Percentiles rank a stretch among this genome's conserved stretches.
Conservation (phyloP, 2,329 filamentous ascomycete genomes). For the Monilinia aucupariae region DNA sequence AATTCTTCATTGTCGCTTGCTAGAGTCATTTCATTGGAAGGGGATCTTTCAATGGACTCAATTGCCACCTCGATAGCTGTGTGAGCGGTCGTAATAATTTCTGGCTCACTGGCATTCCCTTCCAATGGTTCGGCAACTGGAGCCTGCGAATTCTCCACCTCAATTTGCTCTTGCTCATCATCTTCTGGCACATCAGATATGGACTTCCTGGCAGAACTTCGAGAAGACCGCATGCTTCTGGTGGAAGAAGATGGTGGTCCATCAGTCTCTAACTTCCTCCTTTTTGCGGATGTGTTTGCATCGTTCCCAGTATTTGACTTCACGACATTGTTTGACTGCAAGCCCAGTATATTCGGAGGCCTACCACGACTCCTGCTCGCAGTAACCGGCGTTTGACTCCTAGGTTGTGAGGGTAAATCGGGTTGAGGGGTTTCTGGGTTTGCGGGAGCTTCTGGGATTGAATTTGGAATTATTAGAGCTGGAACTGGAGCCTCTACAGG, state of each 20-base stretch:
- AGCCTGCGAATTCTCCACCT: background rate
- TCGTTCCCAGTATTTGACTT: constrained; percentile 25
- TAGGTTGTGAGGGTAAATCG: constrained; percentile 21
- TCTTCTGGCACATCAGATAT: constrained; percentile 26
- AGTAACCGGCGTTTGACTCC: constrained; percentile 23
- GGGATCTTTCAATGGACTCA: constrained; percentile 4
- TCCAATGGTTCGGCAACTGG: background rate
- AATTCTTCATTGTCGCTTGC: background rate
- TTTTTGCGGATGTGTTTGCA: constrained; percentile 36
- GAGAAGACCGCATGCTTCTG: constrained; percentile 29
- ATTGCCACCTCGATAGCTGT: background rate
- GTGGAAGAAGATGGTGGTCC: constrained; percentile 23
- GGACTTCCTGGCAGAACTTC: constrained; percentile 24
- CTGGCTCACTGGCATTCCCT: background rate
- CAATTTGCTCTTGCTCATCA: constrained; percentile 12
- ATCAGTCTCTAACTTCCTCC: constrained; percentile 31
- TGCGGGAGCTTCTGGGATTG: background rate
- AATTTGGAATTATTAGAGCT: constrained; percentile 10
- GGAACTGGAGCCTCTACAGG: constrained; percentile 18
- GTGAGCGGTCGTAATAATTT: background rate
- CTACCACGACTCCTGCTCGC: constrained; percentile 12
- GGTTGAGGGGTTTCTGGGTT: constrained; percentile 19
- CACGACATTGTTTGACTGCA: constrained; percentile 9
- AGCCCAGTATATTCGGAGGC: background rate
- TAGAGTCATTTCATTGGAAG: background rate